phyloP scores from a whole-genome alignment of 768 basidiomycete species.

The Floccularia luteovirens region DNA sequence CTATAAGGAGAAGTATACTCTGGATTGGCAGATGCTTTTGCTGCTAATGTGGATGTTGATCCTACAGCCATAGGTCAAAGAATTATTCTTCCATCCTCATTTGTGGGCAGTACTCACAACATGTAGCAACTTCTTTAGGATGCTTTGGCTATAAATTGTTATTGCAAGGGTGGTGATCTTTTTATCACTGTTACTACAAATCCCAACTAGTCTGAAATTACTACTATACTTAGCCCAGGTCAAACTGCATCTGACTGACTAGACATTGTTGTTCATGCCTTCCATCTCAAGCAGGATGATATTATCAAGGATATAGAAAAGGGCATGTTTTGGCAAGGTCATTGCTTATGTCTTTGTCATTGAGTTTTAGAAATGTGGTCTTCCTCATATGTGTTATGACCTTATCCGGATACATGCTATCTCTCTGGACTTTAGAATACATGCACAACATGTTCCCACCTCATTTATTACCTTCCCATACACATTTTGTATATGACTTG shows the following conservation, averaged over 20 bases:
- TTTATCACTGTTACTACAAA: constrained; percentile 41
- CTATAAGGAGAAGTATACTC: constrained; percentile 25
- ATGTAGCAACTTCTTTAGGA: constrained; percentile 35
- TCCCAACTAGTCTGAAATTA: constrained; percentile 32
- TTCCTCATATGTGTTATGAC: too few species aligned
- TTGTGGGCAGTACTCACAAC: constrained; percentile 21
- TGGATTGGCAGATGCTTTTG: constrained; percentile 23
- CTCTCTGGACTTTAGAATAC: too few species aligned
- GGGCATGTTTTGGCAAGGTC: background rate
- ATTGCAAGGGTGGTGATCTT: constrained; percentile 24
- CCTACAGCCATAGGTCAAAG: constrained; percentile 16
- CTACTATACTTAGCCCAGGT: constrained; percentile 25
- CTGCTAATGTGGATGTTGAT: constrained; percentile 10
- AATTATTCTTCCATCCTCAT: constrained; percentile 27
- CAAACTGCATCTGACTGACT: too few species aligned
- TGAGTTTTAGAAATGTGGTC: background rate
- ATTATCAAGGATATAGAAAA: background rate
- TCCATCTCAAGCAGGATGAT: background rate
- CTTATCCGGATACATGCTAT: too few species aligned
- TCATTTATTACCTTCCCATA: too few species aligned
- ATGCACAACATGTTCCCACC: too few species aligned
- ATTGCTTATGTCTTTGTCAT: background rate
- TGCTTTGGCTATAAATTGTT: constrained; percentile 26
- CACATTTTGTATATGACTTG: too few species aligned
- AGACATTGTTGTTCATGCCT: background rate